These are phyloP conservation scores for Tulasnella sp. DNA, from an alignment of 768 basidiomycete species.

Conservation along the genomic window DNA sequence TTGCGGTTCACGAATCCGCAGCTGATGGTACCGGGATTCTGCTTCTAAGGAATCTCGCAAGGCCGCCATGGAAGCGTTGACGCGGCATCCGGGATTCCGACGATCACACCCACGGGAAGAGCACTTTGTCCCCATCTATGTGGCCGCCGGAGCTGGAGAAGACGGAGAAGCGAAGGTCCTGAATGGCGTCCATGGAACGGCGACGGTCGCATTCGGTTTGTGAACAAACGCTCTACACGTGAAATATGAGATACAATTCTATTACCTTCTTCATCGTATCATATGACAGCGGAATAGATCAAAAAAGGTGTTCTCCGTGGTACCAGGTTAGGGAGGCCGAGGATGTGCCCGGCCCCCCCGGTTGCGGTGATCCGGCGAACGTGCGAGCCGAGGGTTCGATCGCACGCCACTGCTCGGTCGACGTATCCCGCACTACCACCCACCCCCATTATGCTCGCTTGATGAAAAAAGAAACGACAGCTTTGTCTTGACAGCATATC, in stretches of 20 bases:
- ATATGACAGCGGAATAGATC: not conserved
- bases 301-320: not conserved
- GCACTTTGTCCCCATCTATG: conserved; percentile 75
- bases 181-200: conserved; percentile 53
- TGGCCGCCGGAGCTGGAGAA: conserved; percentile 70
- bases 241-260: not conserved
- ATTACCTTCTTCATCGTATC: not conserved
- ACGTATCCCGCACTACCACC: not conserved
- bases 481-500: not conserved
- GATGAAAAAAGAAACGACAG: not conserved
- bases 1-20: not conserved
- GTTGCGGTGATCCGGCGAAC: not conserved
- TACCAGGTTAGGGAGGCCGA: not conserved
- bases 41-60: conserved; percentile 46
- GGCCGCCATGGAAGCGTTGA: conserved; percentile 51
- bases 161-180: conserved; percentile 51
- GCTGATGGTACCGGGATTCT: conserved; percentile 15
- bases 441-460: not conserved
- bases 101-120: conserved; percentile 71
- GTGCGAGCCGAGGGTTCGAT: not conserved
- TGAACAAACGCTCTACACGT: conserved; percentile 32
- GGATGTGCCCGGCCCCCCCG: not conserved
- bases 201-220: conserved; percentile 65
- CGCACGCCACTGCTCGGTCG: not conserved
- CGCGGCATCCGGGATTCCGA: conserved; percentile 59